Conservation (phyloP, 2,329 filamentous ascomycete genomes). For the Cladosporium sp. region DNA sequence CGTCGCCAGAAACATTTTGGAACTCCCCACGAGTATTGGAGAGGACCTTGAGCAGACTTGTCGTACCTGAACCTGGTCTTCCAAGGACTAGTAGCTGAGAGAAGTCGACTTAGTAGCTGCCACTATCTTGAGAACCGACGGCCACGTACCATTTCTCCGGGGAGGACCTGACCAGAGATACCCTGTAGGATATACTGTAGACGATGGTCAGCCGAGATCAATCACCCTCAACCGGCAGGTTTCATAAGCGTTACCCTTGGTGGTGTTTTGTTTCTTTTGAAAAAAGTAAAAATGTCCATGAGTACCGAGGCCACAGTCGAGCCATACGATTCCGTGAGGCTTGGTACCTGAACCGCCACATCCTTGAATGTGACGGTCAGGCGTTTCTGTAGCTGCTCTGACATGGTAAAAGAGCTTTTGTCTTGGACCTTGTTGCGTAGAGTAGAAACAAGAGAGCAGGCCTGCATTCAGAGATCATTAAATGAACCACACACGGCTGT, state of each 20-base stretch:
- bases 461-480: too few relatives aligned
- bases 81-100: neutral
- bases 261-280: neutral
- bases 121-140: conserved; percentile 57
- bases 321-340: conserved; percentile 1
- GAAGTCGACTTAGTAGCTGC: conserved; percentile 50
- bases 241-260: neutral
- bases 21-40: conserved; percentile 51
- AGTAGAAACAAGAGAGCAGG: neutral
- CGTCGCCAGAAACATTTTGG: conserved; percentile 27
- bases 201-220: neutral
- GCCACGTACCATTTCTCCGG: conserved; percentile 37
- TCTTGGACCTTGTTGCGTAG: neutral
- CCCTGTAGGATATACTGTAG: neutral
- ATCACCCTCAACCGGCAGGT: neutral
- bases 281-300: neutral
- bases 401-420: neutral
- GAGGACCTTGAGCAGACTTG: conserved; percentile 64
- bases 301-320: conserved; percentile 7
- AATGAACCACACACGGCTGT: too few relatives aligned
- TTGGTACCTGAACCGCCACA: conserved; percentile 5
- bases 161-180: neutral
- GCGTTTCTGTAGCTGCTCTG: neutral
- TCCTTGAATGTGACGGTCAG: conserved; percentile 6
- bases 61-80: conserved; percentile 55